These are phyloP conservation scores for Colletotrichum somersetense DNA, from an alignment of 2,329 filamentous ascomycete genomes.

Conservation along the genomic window DNA sequence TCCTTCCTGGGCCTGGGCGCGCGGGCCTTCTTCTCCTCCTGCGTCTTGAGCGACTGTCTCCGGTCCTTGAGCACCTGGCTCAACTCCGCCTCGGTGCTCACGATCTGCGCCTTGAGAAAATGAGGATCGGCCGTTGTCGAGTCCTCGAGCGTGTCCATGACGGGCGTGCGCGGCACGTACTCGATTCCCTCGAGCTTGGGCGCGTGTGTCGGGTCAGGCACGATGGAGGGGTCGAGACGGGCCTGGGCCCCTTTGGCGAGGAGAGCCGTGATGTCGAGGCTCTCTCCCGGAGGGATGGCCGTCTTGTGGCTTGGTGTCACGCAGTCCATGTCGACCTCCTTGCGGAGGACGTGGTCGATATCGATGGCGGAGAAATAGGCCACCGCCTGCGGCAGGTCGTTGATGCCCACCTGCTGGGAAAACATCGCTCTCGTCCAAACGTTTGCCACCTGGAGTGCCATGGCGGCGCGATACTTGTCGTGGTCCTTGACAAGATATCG, in stretches of 20 bases:
- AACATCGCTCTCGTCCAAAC: slow-evolving; percentile 99
- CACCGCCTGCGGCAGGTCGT: slow-evolving; percentile 92
- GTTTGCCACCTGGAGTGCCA: slow-evolving; percentile 95
- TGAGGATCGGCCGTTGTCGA: slow-evolving; percentile 60
- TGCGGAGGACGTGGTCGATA: slow-evolving; percentile 94
- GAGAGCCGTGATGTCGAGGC: slow-evolving; percentile 83
- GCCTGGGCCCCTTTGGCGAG: slow-evolving; percentile 79
- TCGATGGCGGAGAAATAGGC: slow-evolving; percentile 97
- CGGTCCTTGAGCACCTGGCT: slow-evolving; percentile 76
- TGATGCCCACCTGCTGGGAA: slow-evolving; percentile 93
- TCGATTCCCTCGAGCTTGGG: slow-evolving; percentile 72
- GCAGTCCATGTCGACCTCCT: slow-evolving; percentile 98
- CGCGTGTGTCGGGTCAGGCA: slow-evolving; percentile 63
- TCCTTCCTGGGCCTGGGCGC: slow-evolving; percentile 26
- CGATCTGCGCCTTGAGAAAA: slow-evolving; percentile 89
- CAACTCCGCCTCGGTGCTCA: slow-evolving; percentile 79
- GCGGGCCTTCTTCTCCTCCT: slow-evolving; percentile 45
- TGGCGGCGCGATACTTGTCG: slow-evolving; percentile 89
- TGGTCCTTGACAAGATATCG: slow-evolving; percentile 88
- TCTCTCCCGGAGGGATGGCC: slow-evolving; percentile 87
- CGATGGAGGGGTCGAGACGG: slow-evolving; percentile 73
- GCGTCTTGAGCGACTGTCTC: slow-evolving; percentile 53
- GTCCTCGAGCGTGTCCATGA: slow-evolving; percentile 80
- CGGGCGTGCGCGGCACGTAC: slow-evolving; percentile 79
- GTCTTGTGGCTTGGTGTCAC: slow-evolving; percentile 87